Evolutionary conservation across 2,329 filamentous ascomycete genomes (phyloP).

Genomic region (Pseudogymnoascus sp.): DNA sequence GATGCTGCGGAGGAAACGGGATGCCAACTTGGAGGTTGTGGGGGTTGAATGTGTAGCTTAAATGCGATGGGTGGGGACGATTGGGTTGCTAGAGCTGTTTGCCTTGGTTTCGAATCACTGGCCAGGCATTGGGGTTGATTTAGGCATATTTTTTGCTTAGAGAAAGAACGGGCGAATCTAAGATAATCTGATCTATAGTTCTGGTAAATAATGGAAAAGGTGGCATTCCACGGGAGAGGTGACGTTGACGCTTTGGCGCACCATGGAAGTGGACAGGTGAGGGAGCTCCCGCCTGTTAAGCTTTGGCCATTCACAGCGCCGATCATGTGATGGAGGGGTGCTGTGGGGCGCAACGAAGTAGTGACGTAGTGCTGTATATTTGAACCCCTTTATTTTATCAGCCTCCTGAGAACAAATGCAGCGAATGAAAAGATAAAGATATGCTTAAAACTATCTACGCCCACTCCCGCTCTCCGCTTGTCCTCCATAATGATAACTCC

Average conservation of each 20-base stretch:
- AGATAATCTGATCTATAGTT: neutral
- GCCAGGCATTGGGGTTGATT: neutral
- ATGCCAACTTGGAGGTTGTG: constrained; percentile 7
- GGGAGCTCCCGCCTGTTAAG: neutral
- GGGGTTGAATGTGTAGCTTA: neutral
- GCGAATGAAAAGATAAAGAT: neutral
- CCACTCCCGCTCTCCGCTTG: neutral
- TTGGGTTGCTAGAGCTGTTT: neutral
- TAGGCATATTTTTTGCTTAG: neutral
- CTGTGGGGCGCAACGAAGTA: neutral
- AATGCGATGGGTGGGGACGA: neutral
- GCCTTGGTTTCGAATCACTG: neutral
- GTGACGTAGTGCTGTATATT: neutral
- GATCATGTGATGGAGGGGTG: neutral
- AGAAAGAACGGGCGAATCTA: neutral
- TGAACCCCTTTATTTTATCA: constrained; percentile 1
- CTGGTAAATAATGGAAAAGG: neutral
- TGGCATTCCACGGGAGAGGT: neutral
- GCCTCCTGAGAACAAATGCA: neutral
- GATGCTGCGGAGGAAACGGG: neutral
- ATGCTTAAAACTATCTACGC: constrained; percentile 6
- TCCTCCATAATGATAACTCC: neutral
- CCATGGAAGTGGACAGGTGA: neutral
- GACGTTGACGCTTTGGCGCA: neutral
- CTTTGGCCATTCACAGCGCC: neutral